phyloP scores from a whole-genome alignment of 768 basidiomycete species.

The Leccinellum albellum region DNA sequence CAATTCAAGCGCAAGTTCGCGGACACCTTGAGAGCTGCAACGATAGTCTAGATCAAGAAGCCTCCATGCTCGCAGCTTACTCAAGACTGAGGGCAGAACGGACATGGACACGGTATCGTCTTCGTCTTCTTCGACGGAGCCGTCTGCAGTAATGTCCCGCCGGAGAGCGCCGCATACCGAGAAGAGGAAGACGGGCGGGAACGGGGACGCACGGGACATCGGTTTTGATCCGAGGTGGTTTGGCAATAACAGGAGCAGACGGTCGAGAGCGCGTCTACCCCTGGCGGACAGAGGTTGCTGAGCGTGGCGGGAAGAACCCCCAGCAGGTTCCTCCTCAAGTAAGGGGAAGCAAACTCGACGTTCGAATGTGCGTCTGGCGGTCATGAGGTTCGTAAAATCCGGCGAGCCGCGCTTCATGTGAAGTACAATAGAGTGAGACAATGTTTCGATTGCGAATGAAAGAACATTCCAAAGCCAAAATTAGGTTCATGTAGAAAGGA shows the following conservation, averaged over 20 bases:
- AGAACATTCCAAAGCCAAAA: constrained; percentile 6
- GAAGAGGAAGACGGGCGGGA: constrained; percentile 20
- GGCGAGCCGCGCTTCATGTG: constrained; percentile 9
- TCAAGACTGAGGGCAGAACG: constrained; percentile 22
- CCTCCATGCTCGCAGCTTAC: constrained; percentile 24
- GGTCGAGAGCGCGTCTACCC: constrained; percentile 8
- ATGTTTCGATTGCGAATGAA: constrained; percentile 4
- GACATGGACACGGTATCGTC: background rate
- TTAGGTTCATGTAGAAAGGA: background rate
- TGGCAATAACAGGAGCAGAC: constrained; percentile 15
- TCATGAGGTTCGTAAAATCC: constrained; percentile 22
- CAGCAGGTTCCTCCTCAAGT: constrained; percentile 1
- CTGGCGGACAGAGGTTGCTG: constrained; percentile 5
- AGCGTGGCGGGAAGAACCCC: constrained; percentile 1
- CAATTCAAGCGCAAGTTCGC: constrained; percentile 20
- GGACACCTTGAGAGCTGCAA: constrained; percentile 6
- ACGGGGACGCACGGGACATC: background rate
- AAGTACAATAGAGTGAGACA: background rate
- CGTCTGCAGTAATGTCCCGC: background rate
- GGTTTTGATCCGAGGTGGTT: constrained; percentile 5
- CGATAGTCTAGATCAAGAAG: constrained; percentile 18
- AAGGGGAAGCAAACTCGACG: background rate
- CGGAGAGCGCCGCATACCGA: constrained; percentile 22
- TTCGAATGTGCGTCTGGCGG: constrained; percentile 7
- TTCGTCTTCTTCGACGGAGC: background rate